Evolutionary conservation across 768 basidiomycete species (phyloP).

Genomic region (Nidularia pulvinata): DNA sequence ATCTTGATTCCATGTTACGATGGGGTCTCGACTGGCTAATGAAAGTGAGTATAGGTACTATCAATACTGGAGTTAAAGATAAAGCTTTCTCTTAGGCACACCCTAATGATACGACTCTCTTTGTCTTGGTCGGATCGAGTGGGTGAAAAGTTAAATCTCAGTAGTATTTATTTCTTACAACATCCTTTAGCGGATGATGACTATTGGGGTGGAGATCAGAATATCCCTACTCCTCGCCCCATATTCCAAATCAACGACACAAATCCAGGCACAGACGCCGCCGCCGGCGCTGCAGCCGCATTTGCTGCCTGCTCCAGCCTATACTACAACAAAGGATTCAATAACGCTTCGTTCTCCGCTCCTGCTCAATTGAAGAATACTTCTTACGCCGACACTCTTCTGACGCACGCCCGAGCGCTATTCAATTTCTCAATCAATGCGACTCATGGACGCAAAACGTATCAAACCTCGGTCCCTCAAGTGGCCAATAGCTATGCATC

Average conservation of each 20-base stretch:
- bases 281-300: slow-evolving; percentile 82
- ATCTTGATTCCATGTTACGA: slow-evolving; percentile 89
- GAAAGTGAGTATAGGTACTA: slow-evolving; percentile 47
- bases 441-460: slow-evolving; percentile 55
- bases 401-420: slow-evolving; percentile 73
- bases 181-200: slow-evolving; percentile 53
- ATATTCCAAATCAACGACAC: slow-evolving; percentile 80
- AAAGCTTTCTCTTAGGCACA: slow-evolving; percentile 61
- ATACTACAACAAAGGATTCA: slow-evolving; percentile 64
- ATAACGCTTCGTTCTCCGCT: slow-evolving; percentile 44
- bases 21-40: slow-evolving; percentile 95
- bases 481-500: slow-evolving; percentile 69
- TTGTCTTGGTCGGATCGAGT: slow-evolving; percentile 76
- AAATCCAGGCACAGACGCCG: slow-evolving; percentile 88
- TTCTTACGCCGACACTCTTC: slow-evolving; percentile 68
- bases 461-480: slow-evolving; percentile 71
- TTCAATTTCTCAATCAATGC: slow-evolving; percentile 78
- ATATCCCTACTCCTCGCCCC: slow-evolving; percentile 73
- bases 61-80: not conserved
- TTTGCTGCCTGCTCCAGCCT: slow-evolving; percentile 87
- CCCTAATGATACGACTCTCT: slow-evolving; percentile 68
- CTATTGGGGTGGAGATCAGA: slow-evolving; percentile 90
- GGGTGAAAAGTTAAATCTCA: slow-evolving; percentile 12
- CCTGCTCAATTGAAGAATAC: slow-evolving; percentile 72
- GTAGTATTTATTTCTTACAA: slow-evolving; percentile 1